Evolutionary conservation across 371 early-diverging fungal genomes (phyloP).

Genomic region (Amoeboaphelidium protococcarum): DNA sequence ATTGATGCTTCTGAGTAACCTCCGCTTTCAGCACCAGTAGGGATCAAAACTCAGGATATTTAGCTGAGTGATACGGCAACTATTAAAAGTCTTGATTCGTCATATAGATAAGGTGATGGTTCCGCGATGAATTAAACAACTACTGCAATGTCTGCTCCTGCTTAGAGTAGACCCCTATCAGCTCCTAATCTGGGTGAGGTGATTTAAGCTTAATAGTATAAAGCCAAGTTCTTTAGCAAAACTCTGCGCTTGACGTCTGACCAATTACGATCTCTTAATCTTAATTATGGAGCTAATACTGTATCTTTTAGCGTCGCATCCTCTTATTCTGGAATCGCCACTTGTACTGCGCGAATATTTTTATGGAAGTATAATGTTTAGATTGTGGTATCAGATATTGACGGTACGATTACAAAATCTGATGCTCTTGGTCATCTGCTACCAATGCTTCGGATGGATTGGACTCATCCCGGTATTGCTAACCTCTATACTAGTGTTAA

Average conservation of each 20-base stretch:
- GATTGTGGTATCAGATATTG: slow-evolving; percentile 94
- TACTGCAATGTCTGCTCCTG: no score
- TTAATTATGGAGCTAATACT: slow-evolving; percentile 70
- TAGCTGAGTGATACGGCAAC: no score
- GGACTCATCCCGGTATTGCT: slow-evolving; percentile 95
- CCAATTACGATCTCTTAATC: slow-evolving; percentile 46
- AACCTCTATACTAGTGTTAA: slow-evolving; percentile 77
- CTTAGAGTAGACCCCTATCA: no score
- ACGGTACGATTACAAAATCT: slow-evolving; percentile 98
- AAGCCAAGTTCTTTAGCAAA: slow-evolving; percentile 39
- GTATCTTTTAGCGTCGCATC: slow-evolving; percentile 63
- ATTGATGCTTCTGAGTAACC: no score
- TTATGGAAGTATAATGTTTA: slow-evolving; percentile 61
- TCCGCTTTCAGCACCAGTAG: no score
- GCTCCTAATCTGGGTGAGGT: no score
- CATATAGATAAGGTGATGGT: no score
- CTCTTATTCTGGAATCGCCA: slow-evolving; percentile 40
- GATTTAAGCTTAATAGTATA: no score
- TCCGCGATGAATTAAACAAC: no score
- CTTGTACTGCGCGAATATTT: slow-evolving; percentile 56
- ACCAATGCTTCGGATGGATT: slow-evolving; percentile 93
- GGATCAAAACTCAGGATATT: no score
- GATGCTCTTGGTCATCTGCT: slow-evolving; percentile 93
- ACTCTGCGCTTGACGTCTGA: slow-evolving; percentile 68
- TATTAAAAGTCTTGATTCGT: no score